Base-by-base conservation (phyloP, 805 yeast species). In the Zygosaccharomyces gambellarensis region DNA sequence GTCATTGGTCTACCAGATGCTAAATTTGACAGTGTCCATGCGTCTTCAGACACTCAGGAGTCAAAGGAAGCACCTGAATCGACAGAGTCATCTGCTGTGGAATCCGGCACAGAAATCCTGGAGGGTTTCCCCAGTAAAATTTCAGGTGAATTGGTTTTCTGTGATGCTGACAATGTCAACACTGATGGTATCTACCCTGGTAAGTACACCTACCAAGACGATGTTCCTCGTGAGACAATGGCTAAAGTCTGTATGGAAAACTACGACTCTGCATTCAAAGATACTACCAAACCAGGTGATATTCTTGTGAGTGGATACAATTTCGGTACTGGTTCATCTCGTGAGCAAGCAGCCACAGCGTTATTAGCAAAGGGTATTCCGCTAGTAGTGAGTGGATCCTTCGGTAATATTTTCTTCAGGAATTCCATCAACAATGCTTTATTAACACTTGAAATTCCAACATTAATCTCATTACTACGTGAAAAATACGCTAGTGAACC, bases 341-440 rank as follows among this genome's bases (percentile, higher is more conserved):
- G 99, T 72, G 99, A 94, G 69, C 99, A 94, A 73, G 99, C 99
- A 3, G 99, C 99, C 30, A 94, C 99, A n/a, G 90, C 95, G 21
- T 85, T 94, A 51, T 76, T 94, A 57, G 98, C 99, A 38, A 81
- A 95, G 62, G 98, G 90, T 56, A 89, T 94, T 78, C 81, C 82
- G 58, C 75, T 94, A 57, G 96, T 94, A 21, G 96, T 95, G 51
- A 87, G 97, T 11, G 99, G 99, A 30, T 92, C 98, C 1, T 94
- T 94, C 65, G 96, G 97, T 63, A 95, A 94, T 74, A 94, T 92
- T 61, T 94, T 94, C 72, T 85, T 90, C 49, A 81, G 99, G 74
- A 94, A 94, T 75, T 83, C 96, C 50, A 94, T 95, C 70, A 94
- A 94, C 77, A 94, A 94, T 67, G 99, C 99, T 1, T 76, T 94